Evolutionary conservation across 2,329 filamentous ascomycete species (phyloP).

Genomic region (Huntiella bhutanensis): DNA sequence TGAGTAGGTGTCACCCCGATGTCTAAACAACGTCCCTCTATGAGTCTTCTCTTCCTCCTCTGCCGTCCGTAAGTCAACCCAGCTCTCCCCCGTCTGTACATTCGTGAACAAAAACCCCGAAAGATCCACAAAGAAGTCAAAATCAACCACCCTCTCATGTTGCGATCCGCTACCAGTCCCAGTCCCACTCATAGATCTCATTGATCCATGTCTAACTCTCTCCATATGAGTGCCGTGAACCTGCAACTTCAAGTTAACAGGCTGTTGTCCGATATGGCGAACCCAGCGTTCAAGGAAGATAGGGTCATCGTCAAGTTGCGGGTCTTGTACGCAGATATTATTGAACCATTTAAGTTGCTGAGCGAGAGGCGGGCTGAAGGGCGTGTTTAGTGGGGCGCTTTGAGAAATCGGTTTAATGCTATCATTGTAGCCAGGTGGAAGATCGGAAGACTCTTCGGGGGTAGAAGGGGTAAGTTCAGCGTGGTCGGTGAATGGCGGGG

Average conservation of each 20-base stretch:
- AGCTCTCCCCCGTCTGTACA: constrained; percentile 21
- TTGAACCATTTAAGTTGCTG: constrained; percentile 11
- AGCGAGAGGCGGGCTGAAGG: constrained; percentile 14
- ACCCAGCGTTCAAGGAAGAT: constrained; percentile 27
- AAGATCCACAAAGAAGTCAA: constrained; percentile 39
- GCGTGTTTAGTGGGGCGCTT: constrained; percentile 8
- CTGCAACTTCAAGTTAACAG: constrained; percentile 33
- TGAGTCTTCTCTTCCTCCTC: constrained; percentile 40
- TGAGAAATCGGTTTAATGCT: constrained; percentile 16
- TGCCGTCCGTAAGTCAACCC: constrained; percentile 29
- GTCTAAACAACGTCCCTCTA: constrained; percentile 43
- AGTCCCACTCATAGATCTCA: neutral
- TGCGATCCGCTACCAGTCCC: constrained; percentile 15
- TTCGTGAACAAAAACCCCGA: constrained; percentile 36
- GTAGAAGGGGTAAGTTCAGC: neutral
- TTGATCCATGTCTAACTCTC: constrained; percentile 17
- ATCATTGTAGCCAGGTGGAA: constrained; percentile 27
- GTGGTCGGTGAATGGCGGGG: constrained; percentile 3
- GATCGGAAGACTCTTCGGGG: constrained; percentile 15
- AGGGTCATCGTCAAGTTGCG: constrained; percentile 26
- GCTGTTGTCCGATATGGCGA: constrained; percentile 23
- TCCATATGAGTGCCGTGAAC: constrained; percentile 35
- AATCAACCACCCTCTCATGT: constrained; percentile 32
- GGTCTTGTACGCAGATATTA: constrained; percentile 24
- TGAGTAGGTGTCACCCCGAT: constrained; percentile 27